phyloP scores from a whole-genome alignment of 805 yeast species.

The Yarrowia sp. region DNA sequence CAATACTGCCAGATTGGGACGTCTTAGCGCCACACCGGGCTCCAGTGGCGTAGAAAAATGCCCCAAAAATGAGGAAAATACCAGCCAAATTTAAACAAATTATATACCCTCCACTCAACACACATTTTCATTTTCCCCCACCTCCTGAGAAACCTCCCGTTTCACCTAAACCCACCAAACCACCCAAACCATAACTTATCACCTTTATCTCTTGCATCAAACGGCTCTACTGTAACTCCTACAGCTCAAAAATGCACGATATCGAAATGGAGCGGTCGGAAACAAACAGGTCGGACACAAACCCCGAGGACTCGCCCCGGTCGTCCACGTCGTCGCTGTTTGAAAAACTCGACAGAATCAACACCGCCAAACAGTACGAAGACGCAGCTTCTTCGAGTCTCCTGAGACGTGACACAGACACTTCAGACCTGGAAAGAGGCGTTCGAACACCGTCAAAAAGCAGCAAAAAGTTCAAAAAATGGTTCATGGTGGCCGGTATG shows the following conservation, averaged over 20 bases:
- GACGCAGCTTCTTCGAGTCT: not conserved
- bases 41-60: too few relatives aligned
- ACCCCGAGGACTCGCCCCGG: slow-evolving; percentile 11
- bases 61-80: too few relatives aligned
- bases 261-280: slow-evolving; percentile 11
- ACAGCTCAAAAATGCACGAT: too few relatives aligned
- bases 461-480: not conserved
- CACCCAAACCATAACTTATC: too few relatives aligned
- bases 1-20: not conserved
- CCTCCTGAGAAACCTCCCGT: too few relatives aligned
- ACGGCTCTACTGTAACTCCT: too few relatives aligned
- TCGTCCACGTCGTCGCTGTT: slow-evolving; percentile 24
- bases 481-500: not conserved
- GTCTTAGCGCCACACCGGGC: not conserved
- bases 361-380: not conserved
- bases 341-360: slow-evolving; percentile 19
- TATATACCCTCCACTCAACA: too few relatives aligned
- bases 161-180: too few relatives aligned
- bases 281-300: too few relatives aligned
- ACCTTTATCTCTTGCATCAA: too few relatives aligned
- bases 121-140: too few relatives aligned
- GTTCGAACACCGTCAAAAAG: not conserved
- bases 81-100: too few relatives aligned
- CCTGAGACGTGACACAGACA: not conserved
- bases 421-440: not conserved